Evolutionary conservation across 2,329 filamentous ascomycete species (phyloP).

Genomic region (Trichoderma koningiopsis): DNA sequence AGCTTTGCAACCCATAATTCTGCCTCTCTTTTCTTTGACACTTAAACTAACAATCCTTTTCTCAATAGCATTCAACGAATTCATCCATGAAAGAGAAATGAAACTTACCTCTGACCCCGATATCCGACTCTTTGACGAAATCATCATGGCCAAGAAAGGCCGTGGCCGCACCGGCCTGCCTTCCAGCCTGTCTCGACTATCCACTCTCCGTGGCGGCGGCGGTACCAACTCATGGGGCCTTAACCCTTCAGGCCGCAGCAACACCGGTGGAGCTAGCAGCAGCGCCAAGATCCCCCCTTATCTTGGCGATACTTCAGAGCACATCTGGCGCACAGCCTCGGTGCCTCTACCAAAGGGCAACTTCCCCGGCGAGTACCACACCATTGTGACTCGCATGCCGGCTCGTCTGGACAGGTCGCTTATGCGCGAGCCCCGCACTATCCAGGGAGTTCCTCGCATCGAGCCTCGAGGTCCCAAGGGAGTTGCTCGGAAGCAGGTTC

Average conservation of each 20-base stretch:
- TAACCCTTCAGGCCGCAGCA: conserved; percentile 38
- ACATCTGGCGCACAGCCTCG: conserved; percentile 74
- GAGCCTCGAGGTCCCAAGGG: conserved; percentile 54
- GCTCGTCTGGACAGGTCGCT: conserved; percentile 80
- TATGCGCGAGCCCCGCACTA: conserved; percentile 89
- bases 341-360: conserved; percentile 63
- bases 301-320: conserved; percentile 72
- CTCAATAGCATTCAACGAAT: conserved; percentile 67
- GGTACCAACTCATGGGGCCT: conserved; percentile 47
- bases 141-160: conserved; percentile 76
- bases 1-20: conserved; percentile 27
- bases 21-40: background rate
- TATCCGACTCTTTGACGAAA: conserved; percentile 80
- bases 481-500: conserved; percentile 59
- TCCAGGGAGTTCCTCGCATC: conserved; percentile 78
- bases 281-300: conserved; percentile 57
- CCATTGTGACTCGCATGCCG: conserved; percentile 67
- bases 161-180: conserved; percentile 67
- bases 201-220: conserved; percentile 60
- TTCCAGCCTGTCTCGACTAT: conserved; percentile 63
- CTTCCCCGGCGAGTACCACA: conserved; percentile 64
- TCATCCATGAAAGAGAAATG: conserved; percentile 78
- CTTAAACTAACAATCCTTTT: background rate
- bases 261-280: conserved; percentile 24
- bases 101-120: conserved; percentile 62